A percentile compares a stretch with the other conserved stretches of the same genome.
Evolutionary conservation across 202 grass and related monocot species (phyloP).

Genomic region (Digitaria exilis): DNA sequence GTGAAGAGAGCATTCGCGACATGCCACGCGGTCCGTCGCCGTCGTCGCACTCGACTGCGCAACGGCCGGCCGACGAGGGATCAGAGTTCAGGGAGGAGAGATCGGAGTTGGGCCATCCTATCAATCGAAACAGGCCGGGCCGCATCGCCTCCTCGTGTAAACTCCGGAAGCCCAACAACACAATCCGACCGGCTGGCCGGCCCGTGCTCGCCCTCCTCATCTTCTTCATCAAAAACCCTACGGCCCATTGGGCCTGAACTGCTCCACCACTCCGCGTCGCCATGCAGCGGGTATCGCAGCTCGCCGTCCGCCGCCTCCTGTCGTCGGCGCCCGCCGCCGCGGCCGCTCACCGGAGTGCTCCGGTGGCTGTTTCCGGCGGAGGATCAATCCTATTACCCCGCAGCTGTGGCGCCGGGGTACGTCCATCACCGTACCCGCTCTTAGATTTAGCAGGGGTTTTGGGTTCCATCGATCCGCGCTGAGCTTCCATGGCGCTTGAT

Average conservation of each 20-base stretch:
- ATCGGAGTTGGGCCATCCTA: not conserved
- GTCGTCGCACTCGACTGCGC: not conserved
- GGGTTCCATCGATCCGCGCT: slow-evolving; percentile 13
- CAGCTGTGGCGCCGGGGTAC: slow-evolving; percentile 7
- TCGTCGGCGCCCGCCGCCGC: slow-evolving; percentile 25
- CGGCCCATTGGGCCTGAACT: slow-evolving; percentile 29
- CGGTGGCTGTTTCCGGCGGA: not conserved
- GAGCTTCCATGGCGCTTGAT: slow-evolving; percentile 26
- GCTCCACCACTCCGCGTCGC: not conserved
- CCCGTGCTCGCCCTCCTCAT: too few species aligned
- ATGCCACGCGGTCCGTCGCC: not conserved
- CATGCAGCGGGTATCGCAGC: slow-evolving; percentile 47
- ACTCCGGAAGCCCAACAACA: not conserved
- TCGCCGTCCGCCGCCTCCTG: slow-evolving; percentile 47
- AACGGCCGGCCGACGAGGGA: not conserved
- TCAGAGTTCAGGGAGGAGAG: not conserved
- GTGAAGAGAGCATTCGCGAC: not conserved
- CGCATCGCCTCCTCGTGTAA: too few species aligned
- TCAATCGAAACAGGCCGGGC: not conserved
- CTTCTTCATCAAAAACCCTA: not conserved
- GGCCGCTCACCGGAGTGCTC: slow-evolving; percentile 2
- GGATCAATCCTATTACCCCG: not conserved
- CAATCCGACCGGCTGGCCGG: not conserved
- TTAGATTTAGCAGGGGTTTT: slow-evolving; percentile 2
- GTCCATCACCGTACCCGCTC: not conserved